Conservation (phyloP, 768 basidiomycete genomes). For the Clitopilus hobsonii region DNA sequence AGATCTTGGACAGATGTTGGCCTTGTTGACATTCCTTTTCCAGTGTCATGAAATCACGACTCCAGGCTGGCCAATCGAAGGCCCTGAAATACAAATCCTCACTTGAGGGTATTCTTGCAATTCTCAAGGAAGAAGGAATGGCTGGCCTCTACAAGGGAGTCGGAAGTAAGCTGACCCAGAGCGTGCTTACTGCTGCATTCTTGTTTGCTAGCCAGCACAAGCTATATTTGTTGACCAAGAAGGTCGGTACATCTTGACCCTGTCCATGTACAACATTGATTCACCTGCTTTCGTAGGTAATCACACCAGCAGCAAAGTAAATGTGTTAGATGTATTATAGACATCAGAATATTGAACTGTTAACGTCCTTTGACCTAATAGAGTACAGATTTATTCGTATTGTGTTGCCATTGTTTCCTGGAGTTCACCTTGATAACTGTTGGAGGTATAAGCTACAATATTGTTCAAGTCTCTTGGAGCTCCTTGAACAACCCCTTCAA, state of each 20-base stretch:
- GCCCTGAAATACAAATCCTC: slow-evolving; percentile 74
- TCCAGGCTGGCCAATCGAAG: slow-evolving; percentile 69
- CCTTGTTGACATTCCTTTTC: neutral
- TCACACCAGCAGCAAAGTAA: slow-evolving; percentile 10
- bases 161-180: slow-evolving; percentile 84
- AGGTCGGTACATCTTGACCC: slow-evolving; percentile 22
- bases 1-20: neutral
- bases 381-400: neutral
- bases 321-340: neutral
- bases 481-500: slow-evolving; percentile 50
- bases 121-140: slow-evolving; percentile 76
- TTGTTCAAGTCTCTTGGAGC: no score
- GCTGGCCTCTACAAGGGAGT: slow-evolving; percentile 85
- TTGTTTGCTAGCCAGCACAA: slow-evolving; percentile 87
- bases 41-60: slow-evolving; percentile 72
- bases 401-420: neutral
- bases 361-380: neutral
- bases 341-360: neutral
- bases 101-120: slow-evolving; percentile 70
- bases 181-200: slow-evolving; percentile 90
- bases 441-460: no score
- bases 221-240: slow-evolving; percentile 69
- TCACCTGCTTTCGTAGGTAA: slow-evolving; percentile 9
- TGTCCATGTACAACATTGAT: neutral
- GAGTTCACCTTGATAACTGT: neutral